These are phyloP conservation scores for Plasmodium chabaudi DNA, from an alignment of 169 alveolate genomes.

Conservation along the genomic window DNA sequence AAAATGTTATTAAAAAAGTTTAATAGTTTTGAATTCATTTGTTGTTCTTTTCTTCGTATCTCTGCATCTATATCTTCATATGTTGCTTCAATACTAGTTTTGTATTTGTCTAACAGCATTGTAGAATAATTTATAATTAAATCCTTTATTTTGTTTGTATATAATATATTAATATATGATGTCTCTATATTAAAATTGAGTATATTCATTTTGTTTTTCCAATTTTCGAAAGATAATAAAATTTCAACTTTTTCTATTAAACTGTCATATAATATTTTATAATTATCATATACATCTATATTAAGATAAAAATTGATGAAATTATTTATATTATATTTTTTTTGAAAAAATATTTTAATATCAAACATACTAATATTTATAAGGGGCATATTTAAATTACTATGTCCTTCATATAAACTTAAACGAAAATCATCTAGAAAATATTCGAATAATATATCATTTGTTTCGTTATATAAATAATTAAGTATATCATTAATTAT, in stretches of 20 bases:
- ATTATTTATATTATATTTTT: slow-evolving; percentile 14
- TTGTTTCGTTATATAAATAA: slow-evolving; percentile 11
- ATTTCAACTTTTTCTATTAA: slow-evolving; percentile 45
- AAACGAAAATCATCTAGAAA: slow-evolving; percentile 38
- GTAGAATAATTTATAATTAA: slow-evolving; percentile 13
- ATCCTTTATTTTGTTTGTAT: slow-evolving; percentile 47
- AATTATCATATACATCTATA: slow-evolving; percentile 53
- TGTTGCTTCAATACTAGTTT: neutral
- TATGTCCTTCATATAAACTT: slow-evolving; percentile 43
- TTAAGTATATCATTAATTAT: slow-evolving; percentile 14
- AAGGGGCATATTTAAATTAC: slow-evolving; percentile 27
- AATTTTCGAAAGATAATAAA: slow-evolving; percentile 28
- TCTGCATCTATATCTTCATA: neutral
- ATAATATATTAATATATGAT: slow-evolving; percentile 38
- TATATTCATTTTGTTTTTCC: slow-evolving; percentile 20
- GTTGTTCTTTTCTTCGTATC: neutral
- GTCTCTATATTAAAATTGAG: slow-evolving; percentile 49
- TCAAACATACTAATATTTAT: slow-evolving; percentile 39
- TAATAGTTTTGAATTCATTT: neutral
- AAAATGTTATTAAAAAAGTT: neutral
- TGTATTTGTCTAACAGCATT: slow-evolving; percentile 2
- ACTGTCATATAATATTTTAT: slow-evolving; percentile 35
- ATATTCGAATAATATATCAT: slow-evolving; percentile 28
- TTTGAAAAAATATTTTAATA: slow-evolving; percentile 24
- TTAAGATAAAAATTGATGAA: slow-evolving; percentile 29